Conservation (phyloP, 768 basidiomycete species). For the Lactifluus pinguis region DNA sequence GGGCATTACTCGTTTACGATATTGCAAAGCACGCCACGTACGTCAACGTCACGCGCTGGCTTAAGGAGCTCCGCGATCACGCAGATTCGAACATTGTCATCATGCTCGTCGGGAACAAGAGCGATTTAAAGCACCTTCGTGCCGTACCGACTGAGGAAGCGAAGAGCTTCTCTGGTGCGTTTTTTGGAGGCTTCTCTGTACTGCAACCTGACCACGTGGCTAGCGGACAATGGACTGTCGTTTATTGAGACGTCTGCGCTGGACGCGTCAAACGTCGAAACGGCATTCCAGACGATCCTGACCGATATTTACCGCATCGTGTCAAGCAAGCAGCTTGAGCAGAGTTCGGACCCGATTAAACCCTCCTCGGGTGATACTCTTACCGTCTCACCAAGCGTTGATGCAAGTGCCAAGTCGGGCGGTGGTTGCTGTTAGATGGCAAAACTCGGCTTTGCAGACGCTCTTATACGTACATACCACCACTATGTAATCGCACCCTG, state of each 20-base stretch:
- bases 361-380: constrained; percentile 77
- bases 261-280: constrained; percentile 98
- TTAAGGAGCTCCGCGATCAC: constrained; percentile 95
- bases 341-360: constrained; percentile 68
- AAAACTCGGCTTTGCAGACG: neutral
- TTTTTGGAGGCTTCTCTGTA: neutral
- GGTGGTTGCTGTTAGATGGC: constrained; percentile 53
- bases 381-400: constrained; percentile 70
- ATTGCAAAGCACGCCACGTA: constrained; percentile 93
- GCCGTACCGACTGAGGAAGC: constrained; percentile 98
- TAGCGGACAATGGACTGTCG: constrained; percentile 79
- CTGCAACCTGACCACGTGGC: neutral
- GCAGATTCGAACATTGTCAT: constrained; percentile 91
- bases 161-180: constrained; percentile 78
- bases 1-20: constrained; percentile 88
- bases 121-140: constrained; percentile 94
- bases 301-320: constrained; percentile 97
- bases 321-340: constrained; percentile 90
- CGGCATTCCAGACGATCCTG: constrained; percentile 94
- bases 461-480: constrained; percentile 15
- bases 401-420: constrained; percentile 46
- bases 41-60: constrained; percentile 88
- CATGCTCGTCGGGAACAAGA: constrained; percentile 97
- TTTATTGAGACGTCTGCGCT: constrained; percentile 99
- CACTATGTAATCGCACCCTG: constrained; percentile 13